phyloP scores from a whole-genome alignment of 2,329 filamentous ascomycete species.

The Colletotrichum higginsianum region DNA sequence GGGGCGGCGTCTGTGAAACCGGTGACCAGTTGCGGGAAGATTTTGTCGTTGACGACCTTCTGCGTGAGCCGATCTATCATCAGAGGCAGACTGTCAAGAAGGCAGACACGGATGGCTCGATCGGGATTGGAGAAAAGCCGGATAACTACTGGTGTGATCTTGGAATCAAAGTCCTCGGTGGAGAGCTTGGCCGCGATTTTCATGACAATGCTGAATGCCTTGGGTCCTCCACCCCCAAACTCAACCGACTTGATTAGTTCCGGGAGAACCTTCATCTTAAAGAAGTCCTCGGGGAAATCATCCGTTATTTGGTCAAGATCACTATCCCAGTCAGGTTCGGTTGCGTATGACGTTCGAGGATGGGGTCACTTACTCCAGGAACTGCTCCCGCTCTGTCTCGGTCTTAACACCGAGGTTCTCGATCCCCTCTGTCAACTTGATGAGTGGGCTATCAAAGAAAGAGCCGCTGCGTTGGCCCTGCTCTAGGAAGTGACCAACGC shows the following conservation, averaged over 20 bases:
- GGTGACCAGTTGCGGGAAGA: conserved; percentile 95
- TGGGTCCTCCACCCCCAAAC: conserved; percentile 94
- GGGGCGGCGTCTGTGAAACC: conserved; percentile 95
- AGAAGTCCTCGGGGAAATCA: conserved; percentile 97
- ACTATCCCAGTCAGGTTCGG: conserved; percentile 55
- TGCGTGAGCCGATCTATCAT: conserved; percentile 94
- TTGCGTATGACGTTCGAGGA: neutral
- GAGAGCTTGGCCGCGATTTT: conserved; percentile 91
- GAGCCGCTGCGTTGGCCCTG: conserved; percentile 86
- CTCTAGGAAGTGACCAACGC: conserved; percentile 87
- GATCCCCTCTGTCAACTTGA: conserved; percentile 92
- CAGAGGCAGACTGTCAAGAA: conserved; percentile 87
- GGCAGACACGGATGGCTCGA: conserved; percentile 89
- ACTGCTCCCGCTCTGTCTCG: conserved; percentile 85
- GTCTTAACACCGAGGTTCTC: conserved; percentile 93
- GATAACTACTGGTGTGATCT: conserved; percentile 88
- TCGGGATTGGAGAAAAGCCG: conserved; percentile 93
- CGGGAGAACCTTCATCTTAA: conserved; percentile 96
- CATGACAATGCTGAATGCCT: conserved; percentile 89
- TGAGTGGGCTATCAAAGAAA: conserved; percentile 94
- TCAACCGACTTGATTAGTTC: conserved; percentile 99
- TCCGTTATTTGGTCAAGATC: conserved; percentile 90
- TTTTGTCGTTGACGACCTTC: conserved; percentile 94
- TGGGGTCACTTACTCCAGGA: conserved; percentile 73
- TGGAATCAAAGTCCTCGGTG: conserved; percentile 89